Conservation (phyloP, 495 filamentous ascomycete genomes). For the Umbilicaria muhlenbergii region DNA sequence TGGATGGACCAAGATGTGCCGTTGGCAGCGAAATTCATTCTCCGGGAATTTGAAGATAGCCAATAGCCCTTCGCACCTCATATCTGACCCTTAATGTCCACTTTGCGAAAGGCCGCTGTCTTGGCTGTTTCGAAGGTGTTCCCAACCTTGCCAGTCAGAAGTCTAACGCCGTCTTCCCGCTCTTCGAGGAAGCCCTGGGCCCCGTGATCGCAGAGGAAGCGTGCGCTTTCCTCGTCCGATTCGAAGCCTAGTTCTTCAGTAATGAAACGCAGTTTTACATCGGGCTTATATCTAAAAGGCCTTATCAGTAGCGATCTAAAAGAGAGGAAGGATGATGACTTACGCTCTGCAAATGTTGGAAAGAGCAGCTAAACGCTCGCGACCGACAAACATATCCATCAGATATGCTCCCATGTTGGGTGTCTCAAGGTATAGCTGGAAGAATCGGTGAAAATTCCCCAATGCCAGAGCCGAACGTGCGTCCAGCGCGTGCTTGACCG, state of each 20-base stretch:
- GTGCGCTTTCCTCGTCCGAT: slow-evolving; percentile 73
- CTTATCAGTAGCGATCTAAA: slow-evolving; percentile 20
- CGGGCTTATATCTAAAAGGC: slow-evolving; percentile 63
- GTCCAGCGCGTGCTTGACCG: slow-evolving; percentile 81
- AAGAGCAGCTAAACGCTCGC: slow-evolving; percentile 82
- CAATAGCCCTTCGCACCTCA: slow-evolving; percentile 26
- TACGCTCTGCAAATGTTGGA: slow-evolving; percentile 88
- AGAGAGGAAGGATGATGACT: slow-evolving; percentile 25
- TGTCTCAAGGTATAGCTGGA: slow-evolving; percentile 82
- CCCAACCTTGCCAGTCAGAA: slow-evolving; percentile 62
- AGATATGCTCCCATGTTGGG: slow-evolving; percentile 97
- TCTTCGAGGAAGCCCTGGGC: slow-evolving; percentile 67
- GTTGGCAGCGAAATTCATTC: not conserved
- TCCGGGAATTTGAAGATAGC: not conserved
- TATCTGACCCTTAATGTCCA: slow-evolving; percentile 97
- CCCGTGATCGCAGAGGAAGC: slow-evolving; percentile 69
- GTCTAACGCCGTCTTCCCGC: slow-evolving; percentile 51
- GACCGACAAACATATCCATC: slow-evolving; percentile 95
- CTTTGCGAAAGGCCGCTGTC: slow-evolving; percentile 55
- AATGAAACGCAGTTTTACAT: slow-evolving; percentile 77
- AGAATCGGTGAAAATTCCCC: slow-evolving; percentile 95
- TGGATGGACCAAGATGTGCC: too few relatives aligned
- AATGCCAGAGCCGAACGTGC: slow-evolving; percentile 83
- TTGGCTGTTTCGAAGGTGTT: slow-evolving; percentile 58
- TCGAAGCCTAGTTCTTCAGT: slow-evolving; percentile 94